Conservation (phyloP, 306 rosid genomes). For the Gleditsia sinensis region DNA sequence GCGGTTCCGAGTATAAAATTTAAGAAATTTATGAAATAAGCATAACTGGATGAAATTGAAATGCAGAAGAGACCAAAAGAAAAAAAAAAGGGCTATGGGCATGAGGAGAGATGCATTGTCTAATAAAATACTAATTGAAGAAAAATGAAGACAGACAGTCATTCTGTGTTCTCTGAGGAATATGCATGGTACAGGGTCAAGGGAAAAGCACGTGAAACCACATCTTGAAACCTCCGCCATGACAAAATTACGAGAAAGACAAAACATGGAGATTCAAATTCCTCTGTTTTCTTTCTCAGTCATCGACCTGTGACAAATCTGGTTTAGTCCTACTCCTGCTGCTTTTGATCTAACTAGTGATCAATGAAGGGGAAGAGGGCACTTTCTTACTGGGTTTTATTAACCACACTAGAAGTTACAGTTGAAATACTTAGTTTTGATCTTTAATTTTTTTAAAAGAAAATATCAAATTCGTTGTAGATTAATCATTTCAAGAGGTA, state of each 20-base stretch:
- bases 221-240: slow-evolving; percentile 39
- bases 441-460: no score
- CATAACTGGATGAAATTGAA: no score
- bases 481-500: no score
- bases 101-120: neutral
- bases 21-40: no score
- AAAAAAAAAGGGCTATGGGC: no score
- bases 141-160: slow-evolving; percentile 23
- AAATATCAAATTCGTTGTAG: no score
- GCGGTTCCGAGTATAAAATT: no score
- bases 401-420: slow-evolving; percentile 1
- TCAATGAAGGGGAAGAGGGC: slow-evolving; percentile 18
- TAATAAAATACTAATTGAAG: neutral
- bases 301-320: slow-evolving; percentile 28
- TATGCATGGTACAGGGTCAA: slow-evolving; percentile 40
- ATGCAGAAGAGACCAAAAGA: no score
- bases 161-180: slow-evolving; percentile 36
- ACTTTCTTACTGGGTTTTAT: slow-evolving; percentile 14
- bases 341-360: slow-evolving; percentile 23
- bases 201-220: slow-evolving; percentile 44
- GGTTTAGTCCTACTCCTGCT: slow-evolving; percentile 24
- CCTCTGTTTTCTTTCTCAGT: slow-evolving; percentile 35
- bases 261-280: slow-evolving; percentile 34
- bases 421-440: no score
- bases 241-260: slow-evolving; percentile 26